Percentiles rank a stretch among this genome's conserved stretches.
phyloP scores from a whole-genome alignment of 345 rosid genomes.

The Ceriops decandra region DNA sequence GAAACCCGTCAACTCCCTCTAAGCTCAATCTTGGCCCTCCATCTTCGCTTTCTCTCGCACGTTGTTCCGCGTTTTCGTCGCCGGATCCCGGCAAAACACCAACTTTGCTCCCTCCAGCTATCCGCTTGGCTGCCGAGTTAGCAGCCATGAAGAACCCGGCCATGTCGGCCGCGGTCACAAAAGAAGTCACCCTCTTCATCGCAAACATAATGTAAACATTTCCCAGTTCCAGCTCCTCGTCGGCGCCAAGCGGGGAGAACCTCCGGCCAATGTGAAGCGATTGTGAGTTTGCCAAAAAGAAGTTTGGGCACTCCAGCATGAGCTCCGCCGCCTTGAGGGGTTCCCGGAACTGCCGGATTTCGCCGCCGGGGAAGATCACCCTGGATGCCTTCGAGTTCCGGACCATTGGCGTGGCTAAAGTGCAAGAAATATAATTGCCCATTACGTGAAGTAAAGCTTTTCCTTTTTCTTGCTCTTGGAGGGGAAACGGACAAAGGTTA shows the following conservation, averaged over 20 bases:
- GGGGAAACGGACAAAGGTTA: not conserved
- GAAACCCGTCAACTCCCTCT: constrained; percentile 17
- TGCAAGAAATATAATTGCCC: constrained; percentile 79
- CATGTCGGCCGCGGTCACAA: constrained; percentile 62
- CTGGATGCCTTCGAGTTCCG: constrained; percentile 38
- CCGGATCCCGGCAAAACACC: constrained; percentile 17
- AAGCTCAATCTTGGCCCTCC: constrained; percentile 2
- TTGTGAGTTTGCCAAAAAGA: constrained; percentile 61
- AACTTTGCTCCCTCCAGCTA: constrained; percentile 21
- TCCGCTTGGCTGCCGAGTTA: constrained; percentile 44
- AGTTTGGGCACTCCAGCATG: constrained; percentile 78
- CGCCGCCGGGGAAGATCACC: constrained; percentile 70
- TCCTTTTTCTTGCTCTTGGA: not conserved
- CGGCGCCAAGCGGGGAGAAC: constrained; percentile 67
- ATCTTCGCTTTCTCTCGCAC: not conserved
- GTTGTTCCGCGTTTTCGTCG: not conserved
- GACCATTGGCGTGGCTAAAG: constrained; percentile 37
- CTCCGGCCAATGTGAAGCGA: constrained; percentile 65
- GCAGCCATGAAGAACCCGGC: constrained; percentile 52
- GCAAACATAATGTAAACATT: constrained; percentile 72
- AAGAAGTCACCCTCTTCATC: constrained; percentile 59
- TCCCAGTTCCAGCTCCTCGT: constrained; percentile 62
- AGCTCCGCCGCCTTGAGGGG: constrained; percentile 78
- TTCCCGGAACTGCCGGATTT: constrained; percentile 43
- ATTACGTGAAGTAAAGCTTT: constrained; percentile 15